Evolutionary conservation across 495 filamentous ascomycete genomes (phyloP).

Genomic region (Penicillium atrosanguineum): DNA sequence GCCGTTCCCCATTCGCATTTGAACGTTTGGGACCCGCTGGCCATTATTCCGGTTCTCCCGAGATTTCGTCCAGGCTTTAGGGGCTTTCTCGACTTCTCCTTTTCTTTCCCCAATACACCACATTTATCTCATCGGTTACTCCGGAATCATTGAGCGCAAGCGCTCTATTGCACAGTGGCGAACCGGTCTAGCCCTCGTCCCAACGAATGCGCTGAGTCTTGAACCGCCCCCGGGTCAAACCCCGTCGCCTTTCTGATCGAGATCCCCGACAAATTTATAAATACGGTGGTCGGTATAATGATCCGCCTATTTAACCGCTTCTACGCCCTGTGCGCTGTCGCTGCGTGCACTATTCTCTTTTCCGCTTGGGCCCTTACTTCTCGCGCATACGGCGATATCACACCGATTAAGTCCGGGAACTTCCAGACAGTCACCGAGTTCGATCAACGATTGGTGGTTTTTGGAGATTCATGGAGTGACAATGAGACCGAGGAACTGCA

Average conservation of each 20-base stretch:
- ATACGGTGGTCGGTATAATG: constrained; percentile 3
- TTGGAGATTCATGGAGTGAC: constrained; percentile 52
- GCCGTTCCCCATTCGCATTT: not conserved
- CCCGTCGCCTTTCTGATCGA: not conserved
- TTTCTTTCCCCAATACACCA: not conserved
- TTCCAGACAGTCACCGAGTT: constrained; percentile 25
- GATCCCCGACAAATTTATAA: not conserved
- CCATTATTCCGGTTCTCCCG: constrained; percentile 14
- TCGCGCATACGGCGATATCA: constrained; percentile 24
- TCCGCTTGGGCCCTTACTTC: constrained; percentile 35
- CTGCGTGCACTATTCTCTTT: constrained; percentile 32
- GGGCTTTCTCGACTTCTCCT: not conserved
- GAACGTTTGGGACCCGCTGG: constrained; percentile 3
- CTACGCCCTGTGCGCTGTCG: constrained; percentile 31
- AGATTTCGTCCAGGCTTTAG: not conserved
- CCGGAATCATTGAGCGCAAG: not conserved
- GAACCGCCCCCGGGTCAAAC: not conserved
- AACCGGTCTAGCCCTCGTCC: not conserved
- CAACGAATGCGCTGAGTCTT: not conserved
- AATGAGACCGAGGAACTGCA: constrained; percentile 36
- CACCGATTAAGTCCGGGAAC: constrained; percentile 15
- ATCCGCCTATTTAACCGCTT: constrained; percentile 36
- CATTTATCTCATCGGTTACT: not conserved
- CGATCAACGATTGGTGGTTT: constrained; percentile 43
- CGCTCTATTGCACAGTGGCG: not conserved